Evolutionary conservation across 2,329 filamentous ascomycete species (phyloP).

Genomic region (Fusarium coffeatum): DNA sequence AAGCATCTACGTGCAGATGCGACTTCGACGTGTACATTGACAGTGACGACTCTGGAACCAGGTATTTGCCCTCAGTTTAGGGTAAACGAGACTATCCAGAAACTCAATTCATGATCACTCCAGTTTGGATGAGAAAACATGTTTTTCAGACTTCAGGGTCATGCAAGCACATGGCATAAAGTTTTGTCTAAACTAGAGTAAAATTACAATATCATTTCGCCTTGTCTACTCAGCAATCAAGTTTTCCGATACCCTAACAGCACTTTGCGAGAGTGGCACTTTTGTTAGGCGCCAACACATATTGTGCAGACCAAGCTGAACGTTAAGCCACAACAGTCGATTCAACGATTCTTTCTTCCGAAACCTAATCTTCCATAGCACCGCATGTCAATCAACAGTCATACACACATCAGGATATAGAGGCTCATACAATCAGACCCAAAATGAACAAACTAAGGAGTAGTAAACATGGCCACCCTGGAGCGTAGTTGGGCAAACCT

Average conservation of each 20-base stretch:
- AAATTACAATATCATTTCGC: neutral
- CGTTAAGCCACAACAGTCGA: slow-evolving; percentile 6
- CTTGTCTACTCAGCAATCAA: neutral
- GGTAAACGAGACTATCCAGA: neutral
- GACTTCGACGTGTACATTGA: neutral
- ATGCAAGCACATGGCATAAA: neutral
- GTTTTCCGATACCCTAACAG: neutral
- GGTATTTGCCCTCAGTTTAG: neutral
- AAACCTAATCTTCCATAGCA: neutral
- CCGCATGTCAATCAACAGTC: neutral
- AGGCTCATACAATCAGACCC: neutral
- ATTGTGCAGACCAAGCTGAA: slow-evolving; percentile 34
- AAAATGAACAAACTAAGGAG: neutral
- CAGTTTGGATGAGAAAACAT: neutral
- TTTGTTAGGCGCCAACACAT: slow-evolving; percentile 8
- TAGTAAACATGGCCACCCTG: slow-evolving; percentile 3
- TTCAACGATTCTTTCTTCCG: neutral
- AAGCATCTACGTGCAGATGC: neutral
- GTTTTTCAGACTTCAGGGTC: neutral
- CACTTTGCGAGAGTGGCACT: neutral
- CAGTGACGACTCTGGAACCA: neutral
- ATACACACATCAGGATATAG: neutral
- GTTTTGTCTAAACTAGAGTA: neutral
- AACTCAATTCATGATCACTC: neutral
- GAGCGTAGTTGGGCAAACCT: neutral